These are phyloP conservation scores for Knoxdaviesia proteae DNA, from an alignment of 2,329 filamentous ascomycete genomes.

Conservation along the genomic window DNA sequence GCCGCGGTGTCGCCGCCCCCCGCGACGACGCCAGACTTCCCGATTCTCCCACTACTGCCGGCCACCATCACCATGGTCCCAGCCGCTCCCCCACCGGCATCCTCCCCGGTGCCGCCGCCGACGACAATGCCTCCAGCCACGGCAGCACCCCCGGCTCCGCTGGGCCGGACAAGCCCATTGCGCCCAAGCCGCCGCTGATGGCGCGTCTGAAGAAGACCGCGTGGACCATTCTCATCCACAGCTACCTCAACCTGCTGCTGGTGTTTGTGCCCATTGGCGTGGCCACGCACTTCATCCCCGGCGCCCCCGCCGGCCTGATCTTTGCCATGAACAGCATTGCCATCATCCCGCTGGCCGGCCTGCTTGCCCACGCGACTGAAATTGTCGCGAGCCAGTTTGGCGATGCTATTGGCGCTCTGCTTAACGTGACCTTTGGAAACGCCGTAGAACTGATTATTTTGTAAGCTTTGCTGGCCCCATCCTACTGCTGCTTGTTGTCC, in stretches of 20 bases:
- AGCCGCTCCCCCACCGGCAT: too few species aligned
- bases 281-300: constrained; percentile 30
- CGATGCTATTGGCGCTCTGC: constrained; percentile 49
- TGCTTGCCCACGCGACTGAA: constrained; percentile 55
- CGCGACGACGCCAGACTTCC: too few species aligned
- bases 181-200: neutral
- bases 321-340: constrained; percentile 60
- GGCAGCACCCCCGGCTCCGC: too few species aligned
- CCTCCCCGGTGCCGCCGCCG: neutral
- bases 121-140: neutral
- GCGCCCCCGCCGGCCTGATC: constrained; percentile 36
- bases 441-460: constrained; percentile 66
- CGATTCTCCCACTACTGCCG: too few species aligned
- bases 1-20: too few species aligned
- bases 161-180: too few species aligned
- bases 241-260: constrained; percentile 59
- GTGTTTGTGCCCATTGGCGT: constrained; percentile 66
- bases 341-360: constrained; percentile 52
- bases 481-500: neutral
- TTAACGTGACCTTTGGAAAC: constrained; percentile 64
- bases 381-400: constrained; percentile 52
- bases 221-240: constrained; percentile 43
- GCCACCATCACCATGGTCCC: too few species aligned
- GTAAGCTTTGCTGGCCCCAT: constrained; percentile 14
- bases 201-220: constrained; percentile 14